Conservation (phyloP, 192 early-diverging fungal genomes). For the Coemansia sp. region DNA sequence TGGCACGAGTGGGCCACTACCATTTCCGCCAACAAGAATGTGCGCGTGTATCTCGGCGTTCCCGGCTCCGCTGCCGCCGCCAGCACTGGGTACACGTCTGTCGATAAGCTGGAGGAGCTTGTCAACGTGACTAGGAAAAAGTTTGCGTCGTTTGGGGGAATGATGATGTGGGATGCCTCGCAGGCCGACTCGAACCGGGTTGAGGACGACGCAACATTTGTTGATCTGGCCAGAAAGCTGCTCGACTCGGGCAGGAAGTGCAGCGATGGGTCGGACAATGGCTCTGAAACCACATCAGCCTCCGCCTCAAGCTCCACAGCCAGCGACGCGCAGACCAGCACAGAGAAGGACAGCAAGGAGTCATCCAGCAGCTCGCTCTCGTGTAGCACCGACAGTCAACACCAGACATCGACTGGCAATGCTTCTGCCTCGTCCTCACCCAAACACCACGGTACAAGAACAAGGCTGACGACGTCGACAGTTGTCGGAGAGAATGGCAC, state of each 20-base stretch:
- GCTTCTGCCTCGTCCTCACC: neutral
- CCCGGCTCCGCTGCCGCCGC: constrained; percentile 59
- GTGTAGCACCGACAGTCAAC: neutral
- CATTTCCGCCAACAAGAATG: constrained; percentile 57
- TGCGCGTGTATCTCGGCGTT: constrained; percentile 65
- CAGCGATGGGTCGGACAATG: constrained; percentile 22
- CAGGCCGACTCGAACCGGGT: constrained; percentile 58
- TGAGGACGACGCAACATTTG: constrained; percentile 17
- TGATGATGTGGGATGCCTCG: constrained; percentile 75
- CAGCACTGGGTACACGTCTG: constrained; percentile 59
- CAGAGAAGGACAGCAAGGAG: neutral
- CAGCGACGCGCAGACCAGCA: neutral
- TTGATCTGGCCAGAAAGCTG: constrained; percentile 22
- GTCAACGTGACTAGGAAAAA: constrained; percentile 51
- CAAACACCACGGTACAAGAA: neutral
- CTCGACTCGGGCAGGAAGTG: constrained; percentile 39
- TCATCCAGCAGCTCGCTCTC: neutral
- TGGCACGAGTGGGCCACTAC: constrained; percentile 71
- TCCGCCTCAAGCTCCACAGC: neutral
- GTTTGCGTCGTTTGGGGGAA: constrained; percentile 65
- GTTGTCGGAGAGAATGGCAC: constrained; percentile 7
- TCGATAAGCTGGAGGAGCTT: constrained; percentile 52
- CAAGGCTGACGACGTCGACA: constrained; percentile 12
- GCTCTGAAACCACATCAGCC: neutral
- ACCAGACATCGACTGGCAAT: neutral